Base-by-base conservation (phyloP, 2,329 filamentous ascomycete species). In the Ceratocystis albifundus region DNA sequence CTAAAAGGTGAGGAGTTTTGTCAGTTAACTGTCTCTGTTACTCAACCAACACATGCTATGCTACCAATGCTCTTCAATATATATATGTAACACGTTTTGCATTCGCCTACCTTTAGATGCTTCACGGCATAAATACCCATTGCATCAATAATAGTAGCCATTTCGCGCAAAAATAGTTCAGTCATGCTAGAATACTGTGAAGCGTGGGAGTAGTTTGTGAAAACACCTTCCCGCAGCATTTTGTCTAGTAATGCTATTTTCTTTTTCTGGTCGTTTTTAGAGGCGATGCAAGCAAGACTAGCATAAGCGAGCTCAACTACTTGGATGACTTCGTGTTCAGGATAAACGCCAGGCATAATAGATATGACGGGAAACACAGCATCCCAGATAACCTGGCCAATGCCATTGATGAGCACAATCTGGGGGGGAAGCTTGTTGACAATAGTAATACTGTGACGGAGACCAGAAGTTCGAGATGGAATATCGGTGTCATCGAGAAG, bases 291-390 rank as follows among this genome's bases (percentile, higher is more conserved):
- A 20, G 88, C 75, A 2, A 96, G 78, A 1, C 86, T 85, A 6
- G 81, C 78, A 70, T 91, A 95, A 0, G 88, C 84, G 5, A 80
- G 78, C 4, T 74, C 72, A 0, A 96, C 80, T 2, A 96, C 76
- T 1, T 72, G 71, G 1, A 88, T 72, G 3, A 88, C 88, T 66
- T 94, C 88, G 0, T 80, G 73, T 71, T 89, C 87, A 0, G 88
- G 85, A 0, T 90, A 96, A 53, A 96, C 77, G 12, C 81, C 84
- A 0, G 93, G 92, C 4, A 96, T 79, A 71, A 85, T 89, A 6
- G 87, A 80, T n/a, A 96, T 80, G 45, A 86, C 84, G 0, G 90
- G 88, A 69, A 86, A 81, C 1, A 90, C 75, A 2, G 86, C 82
- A 22, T 90, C 82, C 71, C 87, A 82, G 68, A 93, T 87, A 30